A percentile compares a stretch with the other conserved stretches of the same genome.
These are phyloP conservation scores for Talaromyces islandicus DNA, from an alignment of 2,329 filamentous ascomycete genomes.

Conservation along the genomic window DNA sequence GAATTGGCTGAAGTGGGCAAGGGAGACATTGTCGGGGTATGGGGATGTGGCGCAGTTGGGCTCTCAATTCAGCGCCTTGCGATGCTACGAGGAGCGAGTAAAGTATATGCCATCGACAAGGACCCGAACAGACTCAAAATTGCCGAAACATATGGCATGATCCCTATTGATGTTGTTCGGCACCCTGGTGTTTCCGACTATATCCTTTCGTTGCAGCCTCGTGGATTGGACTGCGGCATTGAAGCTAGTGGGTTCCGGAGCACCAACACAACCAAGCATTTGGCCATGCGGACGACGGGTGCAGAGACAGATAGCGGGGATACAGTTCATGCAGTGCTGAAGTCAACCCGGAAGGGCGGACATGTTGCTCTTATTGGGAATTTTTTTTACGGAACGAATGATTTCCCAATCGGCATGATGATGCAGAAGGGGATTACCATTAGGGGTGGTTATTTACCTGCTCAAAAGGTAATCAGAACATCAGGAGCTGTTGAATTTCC, in stretches of 20 bases:
- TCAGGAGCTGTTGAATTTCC: neutral
- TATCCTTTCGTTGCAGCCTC: conserved; percentile 23
- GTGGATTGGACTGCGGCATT: conserved; percentile 23
- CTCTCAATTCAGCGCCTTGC: conserved; percentile 24
- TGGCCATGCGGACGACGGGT: conserved; percentile 17
- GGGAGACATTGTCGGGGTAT: conserved; percentile 26
- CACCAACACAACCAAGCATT: conserved; percentile 16
- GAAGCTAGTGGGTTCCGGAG: conserved; percentile 26
- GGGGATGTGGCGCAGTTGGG: conserved; percentile 27
- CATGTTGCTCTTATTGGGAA: conserved; percentile 24
- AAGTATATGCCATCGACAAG: conserved; percentile 29
- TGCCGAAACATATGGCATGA: conserved; percentile 24
- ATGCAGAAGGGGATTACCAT: conserved; percentile 30
- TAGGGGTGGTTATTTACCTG: conserved; percentile 21
- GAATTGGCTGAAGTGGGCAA: conserved; percentile 25
- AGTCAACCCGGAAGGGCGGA: conserved; percentile 24
- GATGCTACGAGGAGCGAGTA: conserved; percentile 23
- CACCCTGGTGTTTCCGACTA: conserved; percentile 23
- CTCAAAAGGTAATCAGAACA: conserved; percentile 16
- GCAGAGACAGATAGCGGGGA: conserved; percentile 23
- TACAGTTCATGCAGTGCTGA: conserved; percentile 22
- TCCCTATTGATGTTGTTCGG: conserved; percentile 18
- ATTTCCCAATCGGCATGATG: conserved; percentile 25
- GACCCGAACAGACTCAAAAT: conserved; percentile 22
- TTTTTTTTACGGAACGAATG: conserved; percentile 22